A percentile compares a stretch with the other conserved stretches of the same genome.
These are phyloP conservation scores for Physocladia obscura DNA, from an alignment of 192 early-diverging fungal species.

Conservation along the genomic window DNA sequence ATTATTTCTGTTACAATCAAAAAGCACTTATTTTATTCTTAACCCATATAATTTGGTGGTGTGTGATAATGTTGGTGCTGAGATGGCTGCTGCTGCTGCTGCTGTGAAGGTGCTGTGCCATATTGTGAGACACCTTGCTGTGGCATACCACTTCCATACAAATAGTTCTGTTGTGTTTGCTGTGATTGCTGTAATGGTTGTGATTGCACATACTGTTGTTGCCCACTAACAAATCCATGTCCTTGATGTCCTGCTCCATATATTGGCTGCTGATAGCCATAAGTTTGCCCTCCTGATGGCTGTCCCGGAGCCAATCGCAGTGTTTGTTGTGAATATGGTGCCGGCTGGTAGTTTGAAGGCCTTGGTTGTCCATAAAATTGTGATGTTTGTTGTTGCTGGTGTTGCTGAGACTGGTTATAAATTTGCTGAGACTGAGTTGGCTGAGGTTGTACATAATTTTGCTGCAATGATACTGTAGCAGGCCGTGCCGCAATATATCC, in stretches of 20 bases:
- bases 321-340: not conserved
- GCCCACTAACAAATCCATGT: not conserved
- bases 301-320: not conserved
- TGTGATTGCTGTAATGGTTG: not conserved
- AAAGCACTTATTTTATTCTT: too few species aligned
- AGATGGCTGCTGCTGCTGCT: slow-evolving; percentile 35
- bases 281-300: slow-evolving; percentile 10
- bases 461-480: too few species aligned
- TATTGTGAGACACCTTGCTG: not conserved
- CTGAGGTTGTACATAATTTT: too few species aligned
- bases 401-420: slow-evolving; percentile 4
- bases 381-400: not conserved
- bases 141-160: too few species aligned
- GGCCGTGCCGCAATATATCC: not conserved
- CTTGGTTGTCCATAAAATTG: slow-evolving; percentile 1
- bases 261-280: not conserved
- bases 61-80: slow-evolving; percentile 13
- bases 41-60: too few species aligned
- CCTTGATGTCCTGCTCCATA: not conserved
- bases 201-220: not conserved
- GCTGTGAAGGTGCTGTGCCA: slow-evolving; percentile 7
- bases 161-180: not conserved
- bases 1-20: too few species aligned
- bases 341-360: slow-evolving; percentile 11
- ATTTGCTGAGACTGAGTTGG: slow-evolving; percentile 22